These are phyloP conservation scores for Tricholoma furcatifolium DNA, from an alignment of 768 basidiomycete genomes.

Conservation along the genomic window DNA sequence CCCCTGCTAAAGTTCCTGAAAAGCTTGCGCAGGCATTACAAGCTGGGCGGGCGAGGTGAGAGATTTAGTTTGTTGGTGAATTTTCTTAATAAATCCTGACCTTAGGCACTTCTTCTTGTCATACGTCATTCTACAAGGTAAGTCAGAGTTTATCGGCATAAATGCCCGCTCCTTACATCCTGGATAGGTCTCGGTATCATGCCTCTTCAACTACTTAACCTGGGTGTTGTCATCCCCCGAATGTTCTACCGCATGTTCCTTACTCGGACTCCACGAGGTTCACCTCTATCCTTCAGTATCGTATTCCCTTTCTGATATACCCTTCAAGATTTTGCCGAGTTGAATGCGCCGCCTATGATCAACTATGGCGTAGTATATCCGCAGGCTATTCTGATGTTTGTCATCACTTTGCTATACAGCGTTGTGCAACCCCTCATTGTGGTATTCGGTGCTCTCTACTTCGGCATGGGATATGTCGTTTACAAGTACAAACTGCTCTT, in stretches of 20 bases:
- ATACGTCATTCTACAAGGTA: conserved; percentile 83
- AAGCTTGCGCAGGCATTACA: conserved; percentile 85
- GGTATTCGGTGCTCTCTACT: conserved; percentile 94
- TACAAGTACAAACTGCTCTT: conserved; percentile 98
- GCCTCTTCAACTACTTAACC: conserved; percentile 91
- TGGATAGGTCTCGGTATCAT: conserved; percentile 81
- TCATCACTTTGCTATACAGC: conserved; percentile 92
- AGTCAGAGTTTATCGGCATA: conserved; percentile 6
- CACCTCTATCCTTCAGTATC: conserved; percentile 10
- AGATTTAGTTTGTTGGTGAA: conserved; percentile 11
- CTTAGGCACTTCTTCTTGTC: conserved; percentile 78
- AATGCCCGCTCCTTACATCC: background rate
- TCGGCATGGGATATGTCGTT: conserved; percentile 92
- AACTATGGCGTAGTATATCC: conserved; percentile 98
- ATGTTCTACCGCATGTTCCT: conserved; percentile 71
- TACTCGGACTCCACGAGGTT: conserved; percentile 90
- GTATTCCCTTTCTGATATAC: background rate
- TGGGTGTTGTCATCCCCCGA: conserved; percentile 84
- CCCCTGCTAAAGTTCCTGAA: conserved; percentile 91
- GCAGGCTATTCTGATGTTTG: conserved; percentile 93
- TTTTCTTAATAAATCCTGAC: background rate
- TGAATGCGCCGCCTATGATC: conserved; percentile 97
- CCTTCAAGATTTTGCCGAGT: conserved; percentile 84
- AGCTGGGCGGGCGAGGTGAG: conserved; percentile 68
- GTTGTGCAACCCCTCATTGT: conserved; percentile 95